Base-by-base conservation (phyloP, 441 rosid species). In the Populus tomentosa region DNA sequence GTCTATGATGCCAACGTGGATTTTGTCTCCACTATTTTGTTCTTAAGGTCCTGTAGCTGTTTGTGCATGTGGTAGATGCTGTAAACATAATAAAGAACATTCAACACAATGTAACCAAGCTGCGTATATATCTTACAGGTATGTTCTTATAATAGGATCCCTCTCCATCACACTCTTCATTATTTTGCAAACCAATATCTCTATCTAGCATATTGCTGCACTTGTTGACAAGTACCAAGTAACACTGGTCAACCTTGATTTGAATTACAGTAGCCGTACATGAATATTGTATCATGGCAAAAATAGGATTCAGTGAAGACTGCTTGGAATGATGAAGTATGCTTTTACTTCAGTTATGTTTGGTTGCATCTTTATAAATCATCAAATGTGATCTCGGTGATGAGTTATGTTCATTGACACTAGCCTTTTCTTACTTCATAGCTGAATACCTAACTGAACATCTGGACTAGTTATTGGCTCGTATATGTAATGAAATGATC, bases 41-140 rank as follows among this genome's bases (percentile, higher is more conserved):
- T 70, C 70, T 38, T 33, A 38, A 74, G 79, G 40, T 71, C 72
- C 75, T 69, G 4, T 70, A 36, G 14, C 13, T 33, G 38, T 16
- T 24, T 74, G 71, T 78, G 50, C 33, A 73, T 56, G 67, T 18
- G 28, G 24, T 76, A 38, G 68, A 64, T 72, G 61, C 23, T 67
- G 82, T 75, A 73, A 77, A 71, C 73, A 72, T 59, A 63, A 24
- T 40, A 67, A 69, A 63, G 66, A n/a, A 24, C 33, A 70, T 6
- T 50, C 40, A 64, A 4, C 40, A 40, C 14, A 24, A 6, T 78
- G 75, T 75, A 68, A 78, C 69, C 63, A 71, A 38, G 26, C 20
- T 64, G 3, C 67, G 21, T 26, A 21, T 33, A 13, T 28, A 10
- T 69, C 7, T 61, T 69, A 32, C 73, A 24, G 77, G 42, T 71